Conservation (phyloP, 495 filamentous ascomycete species). For the Penicillium silybi region DNA sequence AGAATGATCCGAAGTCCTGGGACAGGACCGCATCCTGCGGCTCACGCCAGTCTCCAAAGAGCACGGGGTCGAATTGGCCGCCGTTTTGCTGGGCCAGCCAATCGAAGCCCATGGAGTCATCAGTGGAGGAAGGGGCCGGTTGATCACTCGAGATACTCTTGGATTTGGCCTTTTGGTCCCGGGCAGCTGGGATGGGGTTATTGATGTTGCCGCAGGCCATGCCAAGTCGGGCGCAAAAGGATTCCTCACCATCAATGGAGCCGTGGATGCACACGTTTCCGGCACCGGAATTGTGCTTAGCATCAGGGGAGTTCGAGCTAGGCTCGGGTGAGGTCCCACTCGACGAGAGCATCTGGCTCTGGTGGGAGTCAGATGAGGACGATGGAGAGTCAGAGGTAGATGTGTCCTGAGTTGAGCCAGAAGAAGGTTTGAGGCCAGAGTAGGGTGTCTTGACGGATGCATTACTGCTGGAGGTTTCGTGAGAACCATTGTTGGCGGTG, state of each 20-base stretch:
- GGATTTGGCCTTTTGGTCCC: constrained; percentile 24
- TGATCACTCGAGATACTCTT: constrained; percentile 28
- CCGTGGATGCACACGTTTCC: constrained; percentile 22
- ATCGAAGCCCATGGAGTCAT: constrained; percentile 51
- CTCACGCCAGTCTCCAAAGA: constrained; percentile 93
- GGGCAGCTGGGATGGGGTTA: constrained; percentile 58
- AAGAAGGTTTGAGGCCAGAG: constrained; percentile 20
- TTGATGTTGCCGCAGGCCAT: constrained; percentile 69
- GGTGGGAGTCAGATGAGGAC: constrained; percentile 54
- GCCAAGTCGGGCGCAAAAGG: constrained; percentile 66
- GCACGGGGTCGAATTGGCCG: constrained; percentile 83
- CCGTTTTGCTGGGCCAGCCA: constrained; percentile 82
- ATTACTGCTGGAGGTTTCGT: constrained; percentile 12
- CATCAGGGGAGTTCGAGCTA: constrained; percentile 51
- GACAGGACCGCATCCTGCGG: constrained; percentile 70
- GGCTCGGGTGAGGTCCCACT: constrained; percentile 78
- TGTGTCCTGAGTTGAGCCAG: constrained; percentile 33
- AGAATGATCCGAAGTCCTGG: constrained; percentile 72
- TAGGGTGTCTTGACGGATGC: constrained; percentile 9
- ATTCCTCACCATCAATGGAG: constrained; percentile 52
- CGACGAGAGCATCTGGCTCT: constrained; percentile 68
- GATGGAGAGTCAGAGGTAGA: constrained; percentile 54
- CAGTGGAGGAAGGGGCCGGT: constrained; percentile 10
- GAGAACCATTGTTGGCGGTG: not conserved
- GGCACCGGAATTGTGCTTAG: constrained; percentile 48